Base-by-base conservation (phyloP, 495 filamentous ascomycete genomes). In the Astrocystis sublimbata region DNA sequence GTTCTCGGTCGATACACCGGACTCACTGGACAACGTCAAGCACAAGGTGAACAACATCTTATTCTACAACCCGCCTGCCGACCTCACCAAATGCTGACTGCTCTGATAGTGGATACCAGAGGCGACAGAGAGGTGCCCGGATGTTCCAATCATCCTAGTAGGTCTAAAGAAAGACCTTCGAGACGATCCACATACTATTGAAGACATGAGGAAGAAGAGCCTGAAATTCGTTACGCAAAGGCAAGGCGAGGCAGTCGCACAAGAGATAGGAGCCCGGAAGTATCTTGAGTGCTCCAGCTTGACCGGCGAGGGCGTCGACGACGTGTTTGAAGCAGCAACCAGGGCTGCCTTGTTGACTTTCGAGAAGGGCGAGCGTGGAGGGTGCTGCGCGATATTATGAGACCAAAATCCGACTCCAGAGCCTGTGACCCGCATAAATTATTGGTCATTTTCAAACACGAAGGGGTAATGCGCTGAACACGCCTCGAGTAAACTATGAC, bases 271-370 rank as follows among this genome's bases (percentile, higher is more conserved):
- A 42, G 94, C 93, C 53, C 84, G 91, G 65, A 96, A 96, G 78
- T 99, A 99, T 67, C 88, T 99, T 50, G 94, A 99, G 73, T 99
- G 94, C 77, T 97, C 93, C 4, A 93, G 90, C 31, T 76, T 99
- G 65, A 97, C 91, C n/a, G 94, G 94, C 50, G 96, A 99, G 71
- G 94, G 94, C 12, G 94, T 99, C 23, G 94, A 99, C 74, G 94
- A 99, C 76, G 94, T 99, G 12, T 99, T 99, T 70, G 94, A 99
- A 73, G 94, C 94, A 28, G 94, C 94, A 8, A 99, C 94, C 56
- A 84, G 94, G 69, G 93, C 94, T n/a, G 93, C 94, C 28, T 79
- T 99, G 57, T 82, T 97, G 19, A 93, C 87, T 36, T 94, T 96
- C 60, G 93, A 98, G 68, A 93, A 93, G 75, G 86, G 87, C 26